These are phyloP conservation scores for Claviceps sp. DNA, from an alignment of 2,329 filamentous ascomycete species.

Conservation along the genomic window DNA sequence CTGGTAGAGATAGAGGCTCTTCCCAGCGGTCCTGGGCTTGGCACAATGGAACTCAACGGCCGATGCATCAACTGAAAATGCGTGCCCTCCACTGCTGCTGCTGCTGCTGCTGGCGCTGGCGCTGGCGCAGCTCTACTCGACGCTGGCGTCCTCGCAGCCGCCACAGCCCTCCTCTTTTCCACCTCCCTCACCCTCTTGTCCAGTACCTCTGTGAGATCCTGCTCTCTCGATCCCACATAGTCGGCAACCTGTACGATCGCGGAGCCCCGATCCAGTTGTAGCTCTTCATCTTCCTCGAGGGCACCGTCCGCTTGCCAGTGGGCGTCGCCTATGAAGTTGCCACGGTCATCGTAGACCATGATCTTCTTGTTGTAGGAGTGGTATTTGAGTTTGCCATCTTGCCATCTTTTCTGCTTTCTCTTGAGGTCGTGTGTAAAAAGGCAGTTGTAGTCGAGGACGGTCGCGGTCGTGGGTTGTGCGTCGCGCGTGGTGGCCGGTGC, in stretches of 20 bases:
- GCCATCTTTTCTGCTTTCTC: constrained; percentile 84
- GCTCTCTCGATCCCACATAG: constrained; percentile 55
- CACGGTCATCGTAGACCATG: constrained; percentile 77
- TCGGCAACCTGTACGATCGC: constrained; percentile 73
- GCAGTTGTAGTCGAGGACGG: constrained; percentile 70
- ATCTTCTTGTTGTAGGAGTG: constrained; percentile 84
- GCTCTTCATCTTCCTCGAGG: constrained; percentile 70
- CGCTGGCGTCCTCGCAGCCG: constrained; percentile 22
- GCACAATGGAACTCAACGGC: constrained; percentile 27
- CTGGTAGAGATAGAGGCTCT: constrained; percentile 19
- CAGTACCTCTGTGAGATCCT: constrained; percentile 64
- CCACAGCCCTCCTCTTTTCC: constrained; percentile 32
- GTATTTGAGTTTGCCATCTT: constrained; percentile 77
- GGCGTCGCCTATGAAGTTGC: constrained; percentile 71
- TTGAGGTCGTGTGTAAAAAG: constrained; percentile 77
- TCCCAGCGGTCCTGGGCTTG: constrained; percentile 17
- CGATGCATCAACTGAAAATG: constrained; percentile 28
- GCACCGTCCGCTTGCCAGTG: constrained; percentile 61
- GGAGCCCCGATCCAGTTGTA: constrained; percentile 62
- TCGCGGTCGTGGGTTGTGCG: constrained; percentile 36
- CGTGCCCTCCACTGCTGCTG: constrained; percentile 11
- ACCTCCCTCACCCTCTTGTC: constrained; percentile 53
- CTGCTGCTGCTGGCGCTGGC: constrained; percentile 8
- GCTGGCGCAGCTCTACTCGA: constrained; percentile 6
- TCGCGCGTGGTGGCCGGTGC: neutral